These are phyloP conservation scores for Alternaria consortialis DNA, from an alignment of 2,329 filamentous ascomycete species.

Conservation along the genomic window DNA sequence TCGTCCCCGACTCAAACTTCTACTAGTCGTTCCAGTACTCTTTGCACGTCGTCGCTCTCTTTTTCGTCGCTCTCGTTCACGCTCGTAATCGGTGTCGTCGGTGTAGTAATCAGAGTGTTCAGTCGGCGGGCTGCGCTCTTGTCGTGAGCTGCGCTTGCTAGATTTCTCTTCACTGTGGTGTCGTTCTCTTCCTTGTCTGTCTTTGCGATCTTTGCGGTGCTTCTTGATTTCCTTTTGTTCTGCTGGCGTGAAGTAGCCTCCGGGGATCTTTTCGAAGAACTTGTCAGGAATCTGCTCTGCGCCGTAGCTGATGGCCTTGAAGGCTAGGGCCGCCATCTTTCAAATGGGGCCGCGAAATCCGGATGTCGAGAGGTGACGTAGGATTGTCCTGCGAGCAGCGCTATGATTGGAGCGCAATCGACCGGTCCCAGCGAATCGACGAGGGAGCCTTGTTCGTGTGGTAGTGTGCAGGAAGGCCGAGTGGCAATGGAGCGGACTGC, in stretches of 20 bases:
- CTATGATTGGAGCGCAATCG: slow-evolving; percentile 45
- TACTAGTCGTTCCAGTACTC: slow-evolving; percentile 37
- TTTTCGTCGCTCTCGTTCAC: slow-evolving; percentile 31
- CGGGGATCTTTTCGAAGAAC: slow-evolving; percentile 50
- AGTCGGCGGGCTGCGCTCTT: slow-evolving; percentile 37
- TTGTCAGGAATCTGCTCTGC: slow-evolving; percentile 52
- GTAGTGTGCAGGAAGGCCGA: slow-evolving; percentile 34
- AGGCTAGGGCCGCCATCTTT: slow-evolving; percentile 48
- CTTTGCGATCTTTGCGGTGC: slow-evolving; percentile 26
- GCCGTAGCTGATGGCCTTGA: slow-evolving; percentile 51
- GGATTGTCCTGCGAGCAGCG: slow-evolving; percentile 25
- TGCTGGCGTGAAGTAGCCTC: slow-evolving; percentile 48
- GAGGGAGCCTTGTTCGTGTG: slow-evolving; percentile 28
- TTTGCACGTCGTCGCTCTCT: slow-evolving; percentile 38
- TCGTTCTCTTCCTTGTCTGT: slow-evolving; percentile 27
- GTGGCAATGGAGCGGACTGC: slow-evolving; percentile 13
- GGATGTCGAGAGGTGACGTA: slow-evolving; percentile 45
- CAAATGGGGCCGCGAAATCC: slow-evolving; percentile 36
- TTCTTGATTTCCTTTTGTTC: slow-evolving; percentile 41
- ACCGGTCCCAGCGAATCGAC: slow-evolving; percentile 19
- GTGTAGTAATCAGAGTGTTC: slow-evolving; percentile 42
- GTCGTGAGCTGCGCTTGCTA: slow-evolving; percentile 31
- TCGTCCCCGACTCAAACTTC: slow-evolving; percentile 42
- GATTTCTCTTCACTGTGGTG: slow-evolving; percentile 26
- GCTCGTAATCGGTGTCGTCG: slow-evolving; percentile 45